Conservation (phyloP, 1,284 basidiomycete species). For the Agroathelia rolfsii region DNA sequence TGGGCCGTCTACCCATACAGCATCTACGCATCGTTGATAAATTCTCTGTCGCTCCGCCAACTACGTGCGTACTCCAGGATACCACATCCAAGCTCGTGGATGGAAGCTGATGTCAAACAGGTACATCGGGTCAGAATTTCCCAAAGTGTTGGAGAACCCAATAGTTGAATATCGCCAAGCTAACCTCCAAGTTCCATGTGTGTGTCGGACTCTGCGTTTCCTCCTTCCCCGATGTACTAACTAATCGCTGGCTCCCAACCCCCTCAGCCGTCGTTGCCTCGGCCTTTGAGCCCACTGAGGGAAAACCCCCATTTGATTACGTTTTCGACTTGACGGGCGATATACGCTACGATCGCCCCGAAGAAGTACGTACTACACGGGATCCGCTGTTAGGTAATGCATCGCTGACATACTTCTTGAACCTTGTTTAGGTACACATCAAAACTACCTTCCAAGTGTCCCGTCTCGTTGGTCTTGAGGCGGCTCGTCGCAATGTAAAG, state of each 20-base stretch:
- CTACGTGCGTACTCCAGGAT: slow-evolving; percentile 49
- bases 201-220: slow-evolving; percentile 17
- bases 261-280: slow-evolving; percentile 49
- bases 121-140: slow-evolving; percentile 74
- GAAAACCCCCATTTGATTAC: slow-evolving; percentile 54
- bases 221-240: slow-evolving; percentile 5
- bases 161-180: slow-evolving; percentile 76
- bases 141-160: slow-evolving; percentile 53
- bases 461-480: slow-evolving; percentile 58
- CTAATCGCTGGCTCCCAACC: slow-evolving; percentile 6
- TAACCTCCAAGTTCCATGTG: slow-evolving; percentile 67
- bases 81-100: slow-evolving; percentile 4
- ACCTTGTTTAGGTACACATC: slow-evolving; percentile 54
- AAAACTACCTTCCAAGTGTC: slow-evolving; percentile 69
- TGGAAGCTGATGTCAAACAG: slow-evolving; percentile 26
- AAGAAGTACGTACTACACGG: slow-evolving; percentile 41
- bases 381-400: slow-evolving; percentile 4
- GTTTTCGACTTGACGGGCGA: slow-evolving; percentile 82
- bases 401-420: slow-evolving; percentile 8
- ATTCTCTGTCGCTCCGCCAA: slow-evolving; percentile 76
- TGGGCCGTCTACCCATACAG: slow-evolving; percentile 29
- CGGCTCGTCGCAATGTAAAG: slow-evolving; percentile 54
- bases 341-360: slow-evolving; percentile 66
- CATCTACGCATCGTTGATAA: slow-evolving; percentile 77
- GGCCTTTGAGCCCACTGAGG: slow-evolving; percentile 60